A percentile compares a stretch with the other conserved stretches of the same genome.
Conservation (phyloP, 164 flowering plant genomes). For the Echeveria elegans region DNA sequence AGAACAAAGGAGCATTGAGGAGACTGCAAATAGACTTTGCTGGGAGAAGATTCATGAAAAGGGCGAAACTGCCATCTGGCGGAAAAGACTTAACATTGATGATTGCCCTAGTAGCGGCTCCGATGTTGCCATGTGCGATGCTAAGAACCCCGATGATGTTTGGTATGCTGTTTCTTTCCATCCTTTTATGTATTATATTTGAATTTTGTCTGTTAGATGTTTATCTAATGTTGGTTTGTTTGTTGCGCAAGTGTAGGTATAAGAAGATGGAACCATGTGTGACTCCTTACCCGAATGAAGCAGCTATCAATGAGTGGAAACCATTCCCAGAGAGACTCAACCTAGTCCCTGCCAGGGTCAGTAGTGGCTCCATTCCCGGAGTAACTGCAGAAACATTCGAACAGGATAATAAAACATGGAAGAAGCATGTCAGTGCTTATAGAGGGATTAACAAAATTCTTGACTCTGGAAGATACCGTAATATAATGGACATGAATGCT, state of each 20-base stretch:
- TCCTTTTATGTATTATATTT: background rate
- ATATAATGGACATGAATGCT: slow-evolving; percentile 49
- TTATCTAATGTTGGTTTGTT: background rate
- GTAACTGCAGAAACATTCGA: slow-evolving; percentile 26
- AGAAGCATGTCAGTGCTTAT: slow-evolving; percentile 38
- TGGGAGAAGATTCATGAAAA: slow-evolving; percentile 48
- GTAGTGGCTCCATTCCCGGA: slow-evolving; percentile 35
- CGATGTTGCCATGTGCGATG: slow-evolving; percentile 19
- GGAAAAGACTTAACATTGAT: slow-evolving; percentile 25
- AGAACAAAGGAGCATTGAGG: slow-evolving; percentile 39
- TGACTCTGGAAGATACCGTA: slow-evolving; percentile 44
- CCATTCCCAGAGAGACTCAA: slow-evolving; percentile 34
- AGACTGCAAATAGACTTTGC: slow-evolving; percentile 35
- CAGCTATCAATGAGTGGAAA: slow-evolving; percentile 26
- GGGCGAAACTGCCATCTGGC: slow-evolving; percentile 45
- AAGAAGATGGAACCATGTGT: slow-evolving; percentile 44
- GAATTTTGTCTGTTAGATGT: background rate
- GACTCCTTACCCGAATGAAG: slow-evolving; percentile 30
- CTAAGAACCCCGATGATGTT: slow-evolving; percentile 26
- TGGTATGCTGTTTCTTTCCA: slow-evolving; percentile 21
- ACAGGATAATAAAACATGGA: slow-evolving; percentile 33
- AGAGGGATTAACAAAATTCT: slow-evolving; percentile 32
- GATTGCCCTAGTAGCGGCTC: slow-evolving; percentile 16
- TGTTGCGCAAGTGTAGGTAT: slow-evolving; percentile 21
- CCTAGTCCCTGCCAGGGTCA: slow-evolving; percentile 31